Percentiles rank a stretch among this genome's conserved stretches.
Conservation (phyloP, 1,284 basidiomycete species). For the Quambalaria eucalypti region DNA sequence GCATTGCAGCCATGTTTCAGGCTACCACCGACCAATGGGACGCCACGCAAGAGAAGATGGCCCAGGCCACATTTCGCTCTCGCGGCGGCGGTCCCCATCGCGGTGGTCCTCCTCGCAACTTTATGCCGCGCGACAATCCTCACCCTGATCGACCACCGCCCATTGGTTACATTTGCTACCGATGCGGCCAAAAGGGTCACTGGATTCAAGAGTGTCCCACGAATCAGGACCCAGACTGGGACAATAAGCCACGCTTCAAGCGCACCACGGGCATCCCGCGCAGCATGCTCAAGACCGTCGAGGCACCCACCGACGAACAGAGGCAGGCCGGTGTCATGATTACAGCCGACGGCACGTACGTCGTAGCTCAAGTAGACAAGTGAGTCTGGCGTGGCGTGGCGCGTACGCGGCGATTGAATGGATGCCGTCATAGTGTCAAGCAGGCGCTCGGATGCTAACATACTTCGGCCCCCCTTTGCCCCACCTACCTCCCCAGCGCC, state of each 20-base stretch:
- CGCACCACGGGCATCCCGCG: conserved; percentile 95
- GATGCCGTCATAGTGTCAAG: no score
- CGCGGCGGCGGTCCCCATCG: conserved; percentile 31
- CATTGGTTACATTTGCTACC: conserved; percentile 93
- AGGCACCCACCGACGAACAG: conserved; percentile 51
- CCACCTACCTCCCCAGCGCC: conserved; percentile 8
- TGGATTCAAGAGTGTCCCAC: conserved; percentile 99
- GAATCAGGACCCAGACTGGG: conserved; percentile 87
- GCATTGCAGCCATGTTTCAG: conserved; percentile 87
- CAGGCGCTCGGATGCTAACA: not conserved
- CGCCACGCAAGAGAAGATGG: conserved; percentile 93
- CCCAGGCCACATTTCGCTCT: conserved; percentile 53
- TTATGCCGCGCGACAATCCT: conserved; percentile 10
- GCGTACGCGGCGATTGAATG: no score
- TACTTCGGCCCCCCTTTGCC: not conserved
- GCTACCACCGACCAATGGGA: conserved; percentile 84
- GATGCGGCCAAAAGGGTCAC: conserved; percentile 87
- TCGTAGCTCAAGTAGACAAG: conserved; percentile 40
- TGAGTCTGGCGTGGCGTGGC: conserved; percentile 8
- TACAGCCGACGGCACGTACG: conserved; percentile 43
- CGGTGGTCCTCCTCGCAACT: conserved; percentile 20
- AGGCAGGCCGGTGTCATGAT: conserved; percentile 41
- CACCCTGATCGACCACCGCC: conserved; percentile 46
- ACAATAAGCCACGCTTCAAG: conserved; percentile 89
- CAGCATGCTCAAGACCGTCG: conserved; percentile 92